Evolutionary conservation across 2,329 filamentous ascomycete genomes (phyloP).

Genomic region (Talaromyces sp.): DNA sequence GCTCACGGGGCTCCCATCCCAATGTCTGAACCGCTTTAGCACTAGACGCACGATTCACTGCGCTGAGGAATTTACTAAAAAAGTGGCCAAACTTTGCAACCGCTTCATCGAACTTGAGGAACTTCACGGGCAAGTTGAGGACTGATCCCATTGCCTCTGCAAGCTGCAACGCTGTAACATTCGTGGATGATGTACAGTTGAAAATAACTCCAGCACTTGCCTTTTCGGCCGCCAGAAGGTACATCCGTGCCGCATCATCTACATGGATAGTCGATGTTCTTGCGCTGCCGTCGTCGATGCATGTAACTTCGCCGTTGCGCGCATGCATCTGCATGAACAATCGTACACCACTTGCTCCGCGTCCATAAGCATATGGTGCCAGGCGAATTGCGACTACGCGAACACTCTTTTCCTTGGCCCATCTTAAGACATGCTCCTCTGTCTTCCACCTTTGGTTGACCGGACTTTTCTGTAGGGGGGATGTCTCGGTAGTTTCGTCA

Average conservation of each 20-base stretch:
- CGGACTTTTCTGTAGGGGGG: neutral
- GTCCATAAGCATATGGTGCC: conserved; percentile 48
- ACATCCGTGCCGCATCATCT: conserved; percentile 46
- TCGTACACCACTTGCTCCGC: conserved; percentile 25
- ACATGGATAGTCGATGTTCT: conserved; percentile 41
- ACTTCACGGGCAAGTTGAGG: conserved; percentile 27
- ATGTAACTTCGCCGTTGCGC: conserved; percentile 29
- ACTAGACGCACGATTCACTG: conserved; percentile 36
- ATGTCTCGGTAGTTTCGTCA: neutral
- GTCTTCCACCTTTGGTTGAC: neutral
- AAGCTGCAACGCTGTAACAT: conserved; percentile 35
- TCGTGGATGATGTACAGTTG: conserved; percentile 35
- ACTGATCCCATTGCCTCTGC: conserved; percentile 30
- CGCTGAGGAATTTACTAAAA: conserved; percentile 36
- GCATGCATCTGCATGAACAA: conserved; percentile 35
- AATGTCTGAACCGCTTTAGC: conserved; percentile 41
- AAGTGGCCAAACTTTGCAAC: conserved; percentile 30
- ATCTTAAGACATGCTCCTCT: conserved; percentile 25
- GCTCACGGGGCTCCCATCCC: conserved; percentile 37
- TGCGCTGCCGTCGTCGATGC: conserved; percentile 33
- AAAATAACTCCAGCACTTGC: conserved; percentile 37
- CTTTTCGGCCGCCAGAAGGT: conserved; percentile 37
- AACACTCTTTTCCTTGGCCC: conserved; percentile 32
- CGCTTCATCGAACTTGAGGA: conserved; percentile 30
- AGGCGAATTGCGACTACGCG: conserved; percentile 41